Evolutionary conservation across 2,329 filamentous ascomycete genomes (phyloP).

Genomic region (Talaromyces sp.): DNA sequence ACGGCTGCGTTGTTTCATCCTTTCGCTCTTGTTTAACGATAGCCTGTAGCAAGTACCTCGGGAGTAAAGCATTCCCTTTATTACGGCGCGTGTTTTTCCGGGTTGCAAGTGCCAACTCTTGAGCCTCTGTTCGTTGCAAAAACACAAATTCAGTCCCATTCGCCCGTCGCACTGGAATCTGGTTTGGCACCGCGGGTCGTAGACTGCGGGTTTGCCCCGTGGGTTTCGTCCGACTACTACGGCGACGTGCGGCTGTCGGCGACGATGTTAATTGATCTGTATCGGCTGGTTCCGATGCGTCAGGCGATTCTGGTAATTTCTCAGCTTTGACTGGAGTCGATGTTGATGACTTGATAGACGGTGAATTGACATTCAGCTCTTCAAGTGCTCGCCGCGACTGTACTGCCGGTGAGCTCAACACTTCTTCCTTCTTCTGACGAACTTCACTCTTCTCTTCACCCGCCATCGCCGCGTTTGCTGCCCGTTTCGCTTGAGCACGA

Average conservation of each 20-base stretch:
- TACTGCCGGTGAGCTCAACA: constrained; percentile 27
- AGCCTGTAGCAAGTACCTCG: constrained; percentile 30
- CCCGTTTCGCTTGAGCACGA: constrained; percentile 41
- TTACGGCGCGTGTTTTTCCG: constrained; percentile 44
- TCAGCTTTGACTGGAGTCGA: constrained; percentile 6
- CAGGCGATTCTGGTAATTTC: constrained; percentile 25
- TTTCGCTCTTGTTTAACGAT: constrained; percentile 23
- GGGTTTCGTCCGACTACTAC: constrained; percentile 35
- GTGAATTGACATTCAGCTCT: constrained; percentile 38
- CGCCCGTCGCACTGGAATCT: constrained; percentile 42
- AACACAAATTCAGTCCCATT: constrained; percentile 48
- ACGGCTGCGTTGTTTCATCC: not conserved
- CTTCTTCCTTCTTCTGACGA: constrained; percentile 21
- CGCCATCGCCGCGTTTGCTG: constrained; percentile 24
- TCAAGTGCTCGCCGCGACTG: constrained; percentile 36
- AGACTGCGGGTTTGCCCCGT: constrained; percentile 22
- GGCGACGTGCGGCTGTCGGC: constrained; percentile 31
- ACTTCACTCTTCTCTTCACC: constrained; percentile 8
- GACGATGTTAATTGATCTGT: constrained; percentile 20
- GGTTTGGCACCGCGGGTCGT: constrained; percentile 32
- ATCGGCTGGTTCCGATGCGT: constrained; percentile 20
- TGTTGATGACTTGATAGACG: constrained; percentile 33
- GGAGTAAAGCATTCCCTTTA: constrained; percentile 37
- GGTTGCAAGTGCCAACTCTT: constrained; percentile 42
- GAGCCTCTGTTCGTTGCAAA: constrained; percentile 39